Base-by-base conservation (phyloP, 129 eudicot species). In the Apium graveolens region DNA sequence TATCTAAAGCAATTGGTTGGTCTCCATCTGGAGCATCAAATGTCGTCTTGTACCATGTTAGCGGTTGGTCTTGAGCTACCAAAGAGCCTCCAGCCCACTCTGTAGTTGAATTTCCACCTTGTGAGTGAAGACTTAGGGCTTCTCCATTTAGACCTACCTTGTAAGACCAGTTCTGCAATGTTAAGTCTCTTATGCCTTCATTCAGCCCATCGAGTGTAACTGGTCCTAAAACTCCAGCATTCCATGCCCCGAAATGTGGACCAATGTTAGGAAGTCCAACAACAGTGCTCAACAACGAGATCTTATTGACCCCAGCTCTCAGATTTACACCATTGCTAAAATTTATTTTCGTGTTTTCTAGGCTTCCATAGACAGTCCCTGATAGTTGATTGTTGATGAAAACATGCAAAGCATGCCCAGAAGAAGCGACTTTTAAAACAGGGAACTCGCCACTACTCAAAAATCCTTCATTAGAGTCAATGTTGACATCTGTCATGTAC, bases 351-450 rank as follows among this genome's bases (percentile, higher is more conserved):
- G 96, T 91, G 48, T 80, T 76, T 39, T 7, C 75, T 43, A 82
- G 82, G 66, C 83, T 80, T 79, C 96, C 96, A 79, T 84, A 86
- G 62, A 82, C 84, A 26, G 85, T 81, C 78, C 92, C 96, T 90
- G 63, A 29, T 71, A 60, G 62, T 76, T 94, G 86, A 45, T 93
- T 96, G 34, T 94, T 94, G 83, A 91, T 74, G 80, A 89, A 94
- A 66, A 91, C 98, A 81, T 94, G 96, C 88, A 94, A 74, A 43
- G 92, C 86, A 73, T 94, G 96, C 41, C 98, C 98, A 34, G 98
- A 97, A 76, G 98, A 94, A 42, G 81, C 46, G 74, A 89, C 97
- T 0, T 89, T 88, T 29, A 95, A 90, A 78, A 85, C 87, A 29
- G 97, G 99, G 84, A 84, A 86, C 73, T 92, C 68, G 20, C 92